Evolutionary conservation across 352 stramenopile genomes (phyloP), one percentile per base, ranked within the genome.

Genomic region (Phytophthora idaei): DNA sequence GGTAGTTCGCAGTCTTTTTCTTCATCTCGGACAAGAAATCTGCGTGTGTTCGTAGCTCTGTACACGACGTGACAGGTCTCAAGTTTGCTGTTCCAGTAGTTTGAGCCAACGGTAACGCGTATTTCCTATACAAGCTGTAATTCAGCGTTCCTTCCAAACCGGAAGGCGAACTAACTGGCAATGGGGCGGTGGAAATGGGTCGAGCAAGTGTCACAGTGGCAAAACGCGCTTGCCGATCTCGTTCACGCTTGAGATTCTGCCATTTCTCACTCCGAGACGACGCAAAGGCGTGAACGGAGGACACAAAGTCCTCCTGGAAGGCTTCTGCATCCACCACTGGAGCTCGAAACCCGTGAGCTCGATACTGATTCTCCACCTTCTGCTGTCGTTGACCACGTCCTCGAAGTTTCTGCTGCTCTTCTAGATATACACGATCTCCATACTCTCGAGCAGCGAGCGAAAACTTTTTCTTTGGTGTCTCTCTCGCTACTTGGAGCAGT

Each of bases 261-360:
- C 84, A 92, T 44, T 87, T 85, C 0, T 76, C 73, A 21, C 69
- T 64, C 5, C 74, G 55, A 15, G 61, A 55, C 0, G 71, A 73
- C 7, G 77, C 67, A 48, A 92, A 92, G 29, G 67, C 69, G 7
- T 81, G 79, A 55, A 92, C 60, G 0, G 71, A 83, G 25, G 73
- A 73, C 41, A 90, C 84, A 54, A 92, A 92, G 14, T 83, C 80
- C 28, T 89, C 65, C 53, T 92, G 80, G 54, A 92, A 90, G 5
- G 69, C 64, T 12, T 84, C 76, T 0, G 77, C 42, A 9, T 76
- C 75, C 4, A 78, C 73, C 8, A 85, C 45, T 2, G 65, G 48
- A 25, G 73, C 61, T 44, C 67, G 73, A 39, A 87, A 52, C 0
- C 82, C 74, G 34, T 89, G 70, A 0, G 61, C 66, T 12, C 77